Percentiles rank a stretch among this genome's conserved stretches.
Conservation (phyloP, 495 filamentous ascomycete genomes). For the Talaromyces stipitatus region DNA sequence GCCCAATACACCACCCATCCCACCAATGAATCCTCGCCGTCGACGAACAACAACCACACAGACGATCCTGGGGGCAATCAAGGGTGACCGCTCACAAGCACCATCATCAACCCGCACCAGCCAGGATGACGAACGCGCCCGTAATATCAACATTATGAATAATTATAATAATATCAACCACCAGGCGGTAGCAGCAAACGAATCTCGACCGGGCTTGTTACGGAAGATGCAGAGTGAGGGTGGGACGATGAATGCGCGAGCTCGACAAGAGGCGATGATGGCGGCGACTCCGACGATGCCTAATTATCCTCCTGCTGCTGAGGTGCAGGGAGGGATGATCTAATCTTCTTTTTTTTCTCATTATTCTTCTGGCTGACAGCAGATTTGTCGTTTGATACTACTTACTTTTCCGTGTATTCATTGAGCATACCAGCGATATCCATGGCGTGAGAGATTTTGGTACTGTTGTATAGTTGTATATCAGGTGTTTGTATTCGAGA, state of each 20-base stretch:
- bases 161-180: not conserved
- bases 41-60: conserved; percentile 49
- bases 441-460: not conserved
- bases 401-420: conserved; percentile 12
- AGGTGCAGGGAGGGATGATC: conserved; percentile 41
- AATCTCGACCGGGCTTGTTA: conserved; percentile 38
- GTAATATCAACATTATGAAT: not conserved
- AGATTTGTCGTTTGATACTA: conserved; percentile 11
- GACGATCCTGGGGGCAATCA: conserved; percentile 45
- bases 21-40: conserved; percentile 64
- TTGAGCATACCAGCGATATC: conserved; percentile 18
- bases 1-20: conserved; percentile 47
- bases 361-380: conserved; percentile 2
- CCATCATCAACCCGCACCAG: conserved; percentile 18
- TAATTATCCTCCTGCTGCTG: conserved; percentile 22
- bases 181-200: conserved; percentile 15
- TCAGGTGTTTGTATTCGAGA: not conserved
- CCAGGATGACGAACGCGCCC: conserved; percentile 30
- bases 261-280: conserved; percentile 33
- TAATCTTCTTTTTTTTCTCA: conserved; percentile 12
- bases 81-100: conserved; percentile 26
- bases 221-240: conserved; percentile 47
- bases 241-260: conserved; percentile 31
- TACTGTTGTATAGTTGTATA: not conserved
- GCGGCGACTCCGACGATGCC: conserved; percentile 28